Evolutionary conservation across 148 eudicot species (phyloP).

Genomic region (Talinum fruticosum): DNA sequence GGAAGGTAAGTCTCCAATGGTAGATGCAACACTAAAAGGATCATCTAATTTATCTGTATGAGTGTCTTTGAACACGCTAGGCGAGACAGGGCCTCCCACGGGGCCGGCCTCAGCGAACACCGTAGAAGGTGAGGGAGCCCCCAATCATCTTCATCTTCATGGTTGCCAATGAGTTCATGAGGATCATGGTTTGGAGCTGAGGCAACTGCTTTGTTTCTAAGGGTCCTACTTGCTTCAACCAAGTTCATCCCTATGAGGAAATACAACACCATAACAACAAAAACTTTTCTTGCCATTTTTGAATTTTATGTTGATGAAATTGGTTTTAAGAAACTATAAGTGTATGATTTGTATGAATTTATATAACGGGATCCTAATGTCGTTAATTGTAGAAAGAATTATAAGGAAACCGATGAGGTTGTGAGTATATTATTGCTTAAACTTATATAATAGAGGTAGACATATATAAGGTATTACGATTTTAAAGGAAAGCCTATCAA

Average conservation of each 20-base stretch:
- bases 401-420: not conserved
- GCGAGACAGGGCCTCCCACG: conserved; percentile 24
- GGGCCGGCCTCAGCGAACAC: conserved; percentile 29
- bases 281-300: conserved; percentile 22
- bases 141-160: not conserved
- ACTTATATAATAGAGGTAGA: not conserved
- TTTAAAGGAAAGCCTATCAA: not conserved
- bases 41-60: not conserved
- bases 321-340: not conserved
- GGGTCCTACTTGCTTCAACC: conserved; percentile 6
- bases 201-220: not conserved
- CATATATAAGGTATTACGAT: not conserved
- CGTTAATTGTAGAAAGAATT: not conserved
- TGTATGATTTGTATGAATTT: not conserved
- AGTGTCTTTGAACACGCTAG: not conserved
- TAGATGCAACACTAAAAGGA: conserved; percentile 16
- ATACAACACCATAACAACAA: conserved; percentile 11
- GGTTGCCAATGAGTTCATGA: conserved; percentile 16
- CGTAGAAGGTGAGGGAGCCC: not conserved
- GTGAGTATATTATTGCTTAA: not conserved
- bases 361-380: not conserved
- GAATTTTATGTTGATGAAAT: not conserved
- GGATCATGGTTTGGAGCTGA: conserved; percentile 7
- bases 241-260: conserved; percentile 23
- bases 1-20: conserved; percentile 12